Evolutionary conservation across 2,329 filamentous ascomycete genomes (phyloP).

Genomic region (Colletotrichum costaricense): DNA sequence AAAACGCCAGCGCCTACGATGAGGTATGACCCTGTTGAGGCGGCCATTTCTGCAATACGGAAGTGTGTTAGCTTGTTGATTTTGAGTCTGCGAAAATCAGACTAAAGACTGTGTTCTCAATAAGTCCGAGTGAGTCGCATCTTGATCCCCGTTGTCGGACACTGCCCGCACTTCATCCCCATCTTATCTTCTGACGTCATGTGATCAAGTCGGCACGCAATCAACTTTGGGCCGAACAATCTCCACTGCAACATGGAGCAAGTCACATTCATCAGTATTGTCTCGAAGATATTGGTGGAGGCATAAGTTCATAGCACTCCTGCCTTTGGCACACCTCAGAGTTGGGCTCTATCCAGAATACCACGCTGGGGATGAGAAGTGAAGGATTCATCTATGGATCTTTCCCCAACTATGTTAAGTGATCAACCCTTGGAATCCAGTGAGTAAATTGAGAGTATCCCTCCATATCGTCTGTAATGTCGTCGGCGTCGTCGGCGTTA

Average conservation of each 20-base stretch:
- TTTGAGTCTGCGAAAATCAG: not conserved
- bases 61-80: not conserved
- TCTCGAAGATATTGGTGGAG: not conserved
- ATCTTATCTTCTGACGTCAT: slow-evolving; percentile 30
- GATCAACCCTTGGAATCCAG: not conserved
- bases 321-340: too few relatives aligned
- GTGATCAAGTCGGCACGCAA: slow-evolving; percentile 16
- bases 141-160: not conserved
- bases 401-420: not conserved
- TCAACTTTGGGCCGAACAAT: not conserved
- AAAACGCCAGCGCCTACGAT: slow-evolving; percentile 64
- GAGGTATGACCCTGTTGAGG: slow-evolving; percentile 40
- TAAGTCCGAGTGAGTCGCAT: not conserved
- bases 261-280: not conserved
- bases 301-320: not conserved
- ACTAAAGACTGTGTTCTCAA: not conserved
- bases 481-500: not conserved
- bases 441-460: too few relatives aligned
- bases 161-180: slow-evolving; percentile 17
- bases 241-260: not conserved
- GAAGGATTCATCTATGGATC: too few relatives aligned
- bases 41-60: not conserved
- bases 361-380: too few relatives aligned
- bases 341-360: too few relatives aligned
- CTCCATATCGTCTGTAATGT: too few relatives aligned